These are phyloP conservation scores for Bidens hawaiensis DNA, from an alignment of 140 eudicot genomes.

Conservation along the genomic window DNA sequence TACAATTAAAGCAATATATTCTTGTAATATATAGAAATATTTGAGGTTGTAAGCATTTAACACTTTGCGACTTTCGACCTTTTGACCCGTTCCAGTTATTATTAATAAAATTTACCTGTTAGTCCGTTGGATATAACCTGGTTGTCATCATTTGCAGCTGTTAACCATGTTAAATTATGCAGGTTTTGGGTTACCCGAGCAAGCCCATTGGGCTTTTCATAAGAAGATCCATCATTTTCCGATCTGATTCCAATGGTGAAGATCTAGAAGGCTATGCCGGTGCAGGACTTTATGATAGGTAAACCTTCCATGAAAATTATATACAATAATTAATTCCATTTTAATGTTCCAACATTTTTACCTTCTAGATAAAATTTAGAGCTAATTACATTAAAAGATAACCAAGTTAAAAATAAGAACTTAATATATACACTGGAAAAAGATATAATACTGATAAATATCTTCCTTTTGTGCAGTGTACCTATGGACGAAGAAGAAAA, in stretches of 20 bases:
- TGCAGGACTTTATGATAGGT: slow-evolving; percentile 99
- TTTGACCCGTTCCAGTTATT: no score
- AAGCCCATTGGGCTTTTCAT: slow-evolving; percentile 96
- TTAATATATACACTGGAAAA: background rate
- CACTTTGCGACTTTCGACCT: background rate
- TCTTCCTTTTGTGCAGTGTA: slow-evolving; percentile 46
- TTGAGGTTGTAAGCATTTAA: background rate
- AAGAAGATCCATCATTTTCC: slow-evolving; percentile 77
- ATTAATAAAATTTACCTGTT: no score
- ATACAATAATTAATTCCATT: background rate
- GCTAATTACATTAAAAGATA: background rate
- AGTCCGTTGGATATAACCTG: no score
- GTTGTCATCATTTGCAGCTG: no score
- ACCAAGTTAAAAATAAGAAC: no score
- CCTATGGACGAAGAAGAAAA: slow-evolving; percentile 98
- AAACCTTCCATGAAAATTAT: slow-evolving; percentile 9
- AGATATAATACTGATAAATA: background rate
- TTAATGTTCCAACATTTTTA: no score
- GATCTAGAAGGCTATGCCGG: slow-evolving; percentile 99
- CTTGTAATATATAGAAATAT: background rate
- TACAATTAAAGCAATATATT: background rate
- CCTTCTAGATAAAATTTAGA: background rate
- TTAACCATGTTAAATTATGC: slow-evolving; percentile 9
- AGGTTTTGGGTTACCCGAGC: slow-evolving; percentile 97
- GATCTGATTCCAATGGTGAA: slow-evolving; percentile 99